phyloP scores from a whole-genome alignment of 176 grass and related monocot genomes.

The Hordeum vulgare region DNA sequence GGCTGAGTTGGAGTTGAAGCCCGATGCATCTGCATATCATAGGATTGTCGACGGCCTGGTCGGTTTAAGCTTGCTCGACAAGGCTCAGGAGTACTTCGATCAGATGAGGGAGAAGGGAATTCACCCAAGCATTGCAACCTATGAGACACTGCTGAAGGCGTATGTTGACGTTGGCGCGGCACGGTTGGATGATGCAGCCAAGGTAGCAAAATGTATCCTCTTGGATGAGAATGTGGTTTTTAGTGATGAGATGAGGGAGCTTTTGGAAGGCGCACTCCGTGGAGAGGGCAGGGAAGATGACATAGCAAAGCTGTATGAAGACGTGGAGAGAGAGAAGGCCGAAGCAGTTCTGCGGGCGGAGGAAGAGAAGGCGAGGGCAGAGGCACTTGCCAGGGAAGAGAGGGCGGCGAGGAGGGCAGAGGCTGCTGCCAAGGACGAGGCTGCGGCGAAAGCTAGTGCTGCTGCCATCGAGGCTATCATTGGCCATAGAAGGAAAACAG shows the following conservation, averaged over 20 bases:
- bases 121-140: constrained; percentile 42
- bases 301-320: constrained; percentile 53
- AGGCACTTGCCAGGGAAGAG: constrained; percentile 68
- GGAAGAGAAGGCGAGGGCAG: constrained; percentile 57
- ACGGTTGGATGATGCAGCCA: constrained; percentile 35
- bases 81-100: constrained; percentile 57
- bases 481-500: constrained; percentile 52
- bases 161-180: constrained; percentile 20
- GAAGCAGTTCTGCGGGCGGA: constrained; percentile 42
- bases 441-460: constrained; percentile 70
- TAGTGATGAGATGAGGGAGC: constrained; percentile 56
- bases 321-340: constrained; percentile 59
- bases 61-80: constrained; percentile 35
- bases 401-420: constrained; percentile 64
- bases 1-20: constrained; percentile 53
- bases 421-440: constrained; percentile 53
- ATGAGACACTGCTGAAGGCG: constrained; percentile 56
- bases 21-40: constrained; percentile 52
- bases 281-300: constrained; percentile 59
- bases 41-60: constrained; percentile 39
- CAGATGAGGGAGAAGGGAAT: constrained; percentile 58
- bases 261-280: constrained; percentile 45
- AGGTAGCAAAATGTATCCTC: constrained; percentile 42
- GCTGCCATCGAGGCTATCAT: constrained; percentile 74
- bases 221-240: constrained; percentile 56